Percentiles rank a stretch among this genome's conserved stretches.
Conservation (phyloP, 768 basidiomycete genomes). For the Suillus cothurnatus region DNA sequence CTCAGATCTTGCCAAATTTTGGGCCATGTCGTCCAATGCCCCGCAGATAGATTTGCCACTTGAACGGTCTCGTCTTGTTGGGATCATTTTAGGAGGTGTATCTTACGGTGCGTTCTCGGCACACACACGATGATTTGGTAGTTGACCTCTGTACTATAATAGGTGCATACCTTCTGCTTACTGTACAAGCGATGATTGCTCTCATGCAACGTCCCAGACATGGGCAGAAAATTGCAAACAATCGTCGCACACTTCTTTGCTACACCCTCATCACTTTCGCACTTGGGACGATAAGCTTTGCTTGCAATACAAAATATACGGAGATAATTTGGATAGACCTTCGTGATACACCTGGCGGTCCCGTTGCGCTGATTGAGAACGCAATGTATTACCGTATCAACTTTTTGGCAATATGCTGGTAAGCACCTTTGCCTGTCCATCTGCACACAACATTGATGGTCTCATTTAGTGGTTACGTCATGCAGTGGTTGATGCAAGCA, state of each 20-base stretch:
- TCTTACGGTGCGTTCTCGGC: neutral
- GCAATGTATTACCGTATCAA: neutral
- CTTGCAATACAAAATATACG: neutral
- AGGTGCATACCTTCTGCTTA: neutral
- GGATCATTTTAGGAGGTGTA: neutral
- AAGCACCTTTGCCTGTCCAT: neutral
- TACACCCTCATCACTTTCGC: neutral
- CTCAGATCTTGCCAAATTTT: neutral
- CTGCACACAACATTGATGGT: neutral
- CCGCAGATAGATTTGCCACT: neutral
- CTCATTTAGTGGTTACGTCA: neutral
- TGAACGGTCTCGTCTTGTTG: neutral
- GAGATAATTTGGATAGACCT: conserved; percentile 4
- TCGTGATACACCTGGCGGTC: neutral
- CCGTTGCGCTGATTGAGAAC: neutral
- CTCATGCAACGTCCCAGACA: neutral
- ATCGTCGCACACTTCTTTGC: neutral
- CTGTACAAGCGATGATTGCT: neutral
- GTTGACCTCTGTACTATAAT: neutral
- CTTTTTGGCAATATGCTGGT: neutral
- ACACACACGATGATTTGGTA: neutral
- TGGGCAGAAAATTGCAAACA: neutral
- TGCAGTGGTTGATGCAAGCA: neutral
- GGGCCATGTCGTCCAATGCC: neutral
- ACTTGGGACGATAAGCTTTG: neutral